Conservation (phyloP, 257 asterid genomes). For the Orobanche coerulescens region DNA sequence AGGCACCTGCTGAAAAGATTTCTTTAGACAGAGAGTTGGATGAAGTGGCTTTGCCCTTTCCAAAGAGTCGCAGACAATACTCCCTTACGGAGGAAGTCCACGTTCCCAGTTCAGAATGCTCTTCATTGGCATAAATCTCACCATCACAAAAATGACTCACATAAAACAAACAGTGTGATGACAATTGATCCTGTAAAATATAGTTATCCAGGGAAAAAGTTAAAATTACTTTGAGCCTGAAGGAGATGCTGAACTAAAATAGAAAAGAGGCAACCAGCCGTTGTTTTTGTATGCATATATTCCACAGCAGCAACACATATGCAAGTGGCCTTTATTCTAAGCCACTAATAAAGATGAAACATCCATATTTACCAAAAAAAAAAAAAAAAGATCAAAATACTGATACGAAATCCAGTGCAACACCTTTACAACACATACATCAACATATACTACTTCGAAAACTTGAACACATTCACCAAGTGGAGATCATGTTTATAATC, state of each 20-base stretch:
- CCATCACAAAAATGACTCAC: constrained; percentile 26
- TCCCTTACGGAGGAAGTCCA: constrained; percentile 53
- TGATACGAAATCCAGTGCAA: background rate
- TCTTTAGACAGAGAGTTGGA: constrained; percentile 38
- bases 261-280: constrained; percentile 7
- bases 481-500: background rate
- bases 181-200: constrained; percentile 58
- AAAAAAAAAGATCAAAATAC: too few relatives aligned
- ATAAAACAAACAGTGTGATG: constrained; percentile 38
- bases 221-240: constrained; percentile 15
- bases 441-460: background rate
- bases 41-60: constrained; percentile 36
- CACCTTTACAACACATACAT: background rate
- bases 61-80: constrained; percentile 36
- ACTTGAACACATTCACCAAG: background rate
- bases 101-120: constrained; percentile 24
- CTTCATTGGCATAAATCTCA: constrained; percentile 29
- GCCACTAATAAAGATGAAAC: background rate
- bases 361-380: too few relatives aligned
- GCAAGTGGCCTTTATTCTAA: constrained; percentile 1
- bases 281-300: background rate
- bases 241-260: constrained; percentile 9
- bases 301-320: background rate
- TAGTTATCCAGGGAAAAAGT: constrained; percentile 7
- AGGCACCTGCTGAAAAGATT: constrained; percentile 42